phyloP scores from a whole-genome alignment of 257 asterid genomes.

The Catharanthus roseus region DNA sequence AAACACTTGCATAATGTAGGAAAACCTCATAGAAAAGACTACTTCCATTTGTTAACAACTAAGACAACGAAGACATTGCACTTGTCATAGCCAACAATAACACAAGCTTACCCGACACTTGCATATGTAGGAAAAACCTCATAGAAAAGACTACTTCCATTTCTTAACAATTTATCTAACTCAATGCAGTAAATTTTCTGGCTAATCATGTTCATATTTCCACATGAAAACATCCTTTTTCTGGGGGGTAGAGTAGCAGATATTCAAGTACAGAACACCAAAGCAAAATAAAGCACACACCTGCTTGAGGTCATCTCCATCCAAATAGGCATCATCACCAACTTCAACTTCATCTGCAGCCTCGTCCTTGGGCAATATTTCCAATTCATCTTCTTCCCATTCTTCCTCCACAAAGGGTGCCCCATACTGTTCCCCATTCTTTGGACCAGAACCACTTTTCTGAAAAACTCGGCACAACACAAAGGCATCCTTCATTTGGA shows the following conservation, averaged over 20 bases:
- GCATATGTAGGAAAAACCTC: background rate
- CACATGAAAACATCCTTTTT: too few relatives aligned
- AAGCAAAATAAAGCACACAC: constrained; percentile 30
- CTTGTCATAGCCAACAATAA: too few relatives aligned
- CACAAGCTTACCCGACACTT: too few relatives aligned
- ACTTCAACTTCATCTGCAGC: constrained; percentile 53
- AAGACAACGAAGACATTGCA: too few relatives aligned
- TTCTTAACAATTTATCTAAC: too few relatives aligned
- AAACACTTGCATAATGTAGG: too few relatives aligned
- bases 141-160: background rate
- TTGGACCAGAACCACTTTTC: constrained; percentile 97
- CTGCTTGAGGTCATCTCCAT: constrained; percentile 76
- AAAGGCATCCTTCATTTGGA: constrained; percentile 55
- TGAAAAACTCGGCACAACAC: constrained; percentile 90
- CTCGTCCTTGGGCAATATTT: constrained; percentile 41
- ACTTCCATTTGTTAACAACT: too few relatives aligned
- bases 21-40: too few relatives aligned
- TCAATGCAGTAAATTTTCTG: background rate
- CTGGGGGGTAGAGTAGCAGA: too few relatives aligned
- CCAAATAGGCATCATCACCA: constrained; percentile 49
- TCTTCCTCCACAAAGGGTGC: constrained; percentile 91
- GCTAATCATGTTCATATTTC: background rate
- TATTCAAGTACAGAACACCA: background rate
- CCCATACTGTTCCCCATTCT: constrained; percentile 93
- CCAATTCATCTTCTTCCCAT: constrained; percentile 72